A percentile compares a stretch with the other conserved stretches of the same genome.
Conservation (phyloP, 2,329 filamentous ascomycete species). For the Raffaelea ambrosiae region DNA sequence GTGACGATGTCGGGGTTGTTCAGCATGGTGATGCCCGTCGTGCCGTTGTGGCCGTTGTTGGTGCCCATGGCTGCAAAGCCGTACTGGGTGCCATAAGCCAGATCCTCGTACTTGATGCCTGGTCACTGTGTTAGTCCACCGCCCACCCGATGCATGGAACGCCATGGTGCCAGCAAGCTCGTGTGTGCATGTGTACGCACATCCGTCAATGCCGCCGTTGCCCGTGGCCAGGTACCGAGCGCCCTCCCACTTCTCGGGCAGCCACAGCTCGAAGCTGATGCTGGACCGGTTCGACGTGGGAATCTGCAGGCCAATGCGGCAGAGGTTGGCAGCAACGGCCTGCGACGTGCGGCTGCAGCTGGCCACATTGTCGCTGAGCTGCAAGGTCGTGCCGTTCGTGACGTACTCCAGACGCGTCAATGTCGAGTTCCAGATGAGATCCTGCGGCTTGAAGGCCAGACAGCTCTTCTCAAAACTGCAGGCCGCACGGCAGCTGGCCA, state of each 20-base stretch:
- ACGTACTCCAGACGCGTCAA: conserved; percentile 4
- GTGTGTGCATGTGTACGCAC: too few species aligned
- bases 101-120: conserved; percentile 35
- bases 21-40: conserved; percentile 20
- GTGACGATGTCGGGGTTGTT: conserved; percentile 26
- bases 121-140: not conserved
- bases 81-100: conserved; percentile 32
- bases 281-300: conserved; percentile 27
- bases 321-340: conserved; percentile 13
- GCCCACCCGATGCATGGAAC: not conserved
- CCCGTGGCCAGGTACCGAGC: conserved; percentile 36
- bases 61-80: conserved; percentile 40
- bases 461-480: conserved; percentile 1
- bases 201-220: conserved; percentile 40
- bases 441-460: conserved; percentile 2
- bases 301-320: conserved; percentile 18
- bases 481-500: not conserved
- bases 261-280: conserved; percentile 38
- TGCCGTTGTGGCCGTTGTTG: conserved; percentile 43
- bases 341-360: conserved; percentile 7
- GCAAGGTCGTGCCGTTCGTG: not conserved
- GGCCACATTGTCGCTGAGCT: conserved; percentile 9
- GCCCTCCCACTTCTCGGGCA: conserved; percentile 34
- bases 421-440: not conserved
- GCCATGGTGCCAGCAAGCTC: too few species aligned